A percentile compares a stretch with the other conserved stretches of the same genome.
phyloP scores from a whole-genome alignment of 73 alveolate genomes.

The Paramecium bursaria region DNA sequence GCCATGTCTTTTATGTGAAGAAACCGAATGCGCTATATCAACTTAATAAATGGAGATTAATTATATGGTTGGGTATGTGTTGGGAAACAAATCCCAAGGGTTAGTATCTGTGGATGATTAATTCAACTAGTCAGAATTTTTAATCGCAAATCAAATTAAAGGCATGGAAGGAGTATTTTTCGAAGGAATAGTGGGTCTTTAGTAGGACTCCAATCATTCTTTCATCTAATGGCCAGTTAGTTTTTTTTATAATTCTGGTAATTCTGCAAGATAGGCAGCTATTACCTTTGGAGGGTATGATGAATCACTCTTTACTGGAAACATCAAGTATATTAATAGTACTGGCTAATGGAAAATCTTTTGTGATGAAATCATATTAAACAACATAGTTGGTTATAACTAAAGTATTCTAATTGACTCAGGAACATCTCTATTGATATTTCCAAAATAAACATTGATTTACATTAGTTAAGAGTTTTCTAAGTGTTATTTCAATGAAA shows the following conservation, averaged over 20 bases:
- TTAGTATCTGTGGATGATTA: conserved; percentile 17
- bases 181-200: conserved; percentile 48
- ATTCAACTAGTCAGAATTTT: conserved; percentile 22
- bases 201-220: conserved; percentile 40
- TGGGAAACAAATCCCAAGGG: conserved; percentile 20
- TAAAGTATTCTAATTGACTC: conserved; percentile 8
- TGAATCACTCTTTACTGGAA: not conserved
- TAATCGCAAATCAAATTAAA: conserved; percentile 3
- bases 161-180: conserved; percentile 53
- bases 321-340: conserved; percentile 18
- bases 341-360: not conserved
- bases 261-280: conserved; percentile 33
- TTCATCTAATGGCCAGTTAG: conserved; percentile 51
- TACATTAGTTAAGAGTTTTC: not conserved
- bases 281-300: conserved; percentile 59
- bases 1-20: conserved; percentile 38
- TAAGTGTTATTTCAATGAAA: conserved; percentile 5
- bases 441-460: conserved; percentile 4
- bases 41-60: conserved; percentile 5
- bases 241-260: conserved; percentile 37
- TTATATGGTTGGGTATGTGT: conserved; percentile 52
- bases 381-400: conserved; percentile 12
- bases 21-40: conserved; percentile 37
- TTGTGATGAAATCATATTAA: not conserved
- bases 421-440: conserved; percentile 40